These are phyloP conservation scores for Anethum foeniculum DNA, from an alignment of 140 eudicot genomes.

Conservation along the genomic window DNA sequence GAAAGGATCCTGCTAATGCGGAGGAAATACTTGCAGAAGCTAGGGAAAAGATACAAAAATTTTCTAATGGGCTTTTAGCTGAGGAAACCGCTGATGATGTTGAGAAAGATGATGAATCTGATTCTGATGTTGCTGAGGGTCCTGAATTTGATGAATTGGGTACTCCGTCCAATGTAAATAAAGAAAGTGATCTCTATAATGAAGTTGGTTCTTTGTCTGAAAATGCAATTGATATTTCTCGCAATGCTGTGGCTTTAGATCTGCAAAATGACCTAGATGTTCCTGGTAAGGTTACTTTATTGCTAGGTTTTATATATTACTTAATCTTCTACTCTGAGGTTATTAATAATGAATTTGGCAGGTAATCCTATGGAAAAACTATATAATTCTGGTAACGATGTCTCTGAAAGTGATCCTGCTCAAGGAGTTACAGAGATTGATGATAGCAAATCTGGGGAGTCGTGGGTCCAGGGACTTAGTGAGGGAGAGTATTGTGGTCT, in stretches of 20 bases:
- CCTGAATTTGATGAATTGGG: slow-evolving; percentile 74
- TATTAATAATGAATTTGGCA: not conserved
- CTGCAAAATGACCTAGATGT: slow-evolving; percentile 28
- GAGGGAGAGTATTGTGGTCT: slow-evolving; percentile 95
- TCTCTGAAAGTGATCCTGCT: slow-evolving; percentile 24
- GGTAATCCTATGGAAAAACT: slow-evolving; percentile 8
- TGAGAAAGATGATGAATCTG: slow-evolving; percentile 82
- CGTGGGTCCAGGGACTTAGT: slow-evolving; percentile 90
- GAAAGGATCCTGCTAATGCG: slow-evolving; percentile 93
- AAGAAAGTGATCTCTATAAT: slow-evolving; percentile 22
- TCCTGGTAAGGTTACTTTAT: slow-evolving; percentile 29
- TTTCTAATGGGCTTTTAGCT: slow-evolving; percentile 50
- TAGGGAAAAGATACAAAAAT: slow-evolving; percentile 74
- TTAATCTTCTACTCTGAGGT: not conserved
- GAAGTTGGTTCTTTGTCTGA: slow-evolving; percentile 28
- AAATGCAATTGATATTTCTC: slow-evolving; percentile 25
- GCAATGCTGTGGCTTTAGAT: slow-evolving; percentile 28
- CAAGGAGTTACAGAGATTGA: slow-evolving; percentile 72
- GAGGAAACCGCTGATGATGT: slow-evolving; percentile 69
- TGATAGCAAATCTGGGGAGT: slow-evolving; percentile 64
- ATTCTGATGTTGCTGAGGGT: slow-evolving; percentile 72
- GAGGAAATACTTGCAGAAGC: slow-evolving; percentile 73
- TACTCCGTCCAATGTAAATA: slow-evolving; percentile 30
- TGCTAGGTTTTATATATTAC: slow-evolving; percentile 1
- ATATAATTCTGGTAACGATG: slow-evolving; percentile 22